Percentiles rank a stretch among this genome's conserved stretches.
phyloP scores from a whole-genome alignment of 2,329 filamentous ascomycete species.

The Lizonia empirigonia region DNA sequence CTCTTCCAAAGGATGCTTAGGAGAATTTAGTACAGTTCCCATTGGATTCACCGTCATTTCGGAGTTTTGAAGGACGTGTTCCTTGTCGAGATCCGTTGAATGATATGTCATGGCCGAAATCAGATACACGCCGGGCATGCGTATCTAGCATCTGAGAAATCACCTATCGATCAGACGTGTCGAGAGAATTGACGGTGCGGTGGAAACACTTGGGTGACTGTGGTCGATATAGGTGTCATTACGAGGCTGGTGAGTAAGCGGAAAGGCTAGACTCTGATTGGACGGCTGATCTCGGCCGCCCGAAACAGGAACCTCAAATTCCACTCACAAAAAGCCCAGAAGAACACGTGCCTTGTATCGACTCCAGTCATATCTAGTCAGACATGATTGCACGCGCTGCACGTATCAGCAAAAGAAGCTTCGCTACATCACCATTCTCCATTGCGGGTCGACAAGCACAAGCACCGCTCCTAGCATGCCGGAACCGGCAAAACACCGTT shows the following conservation, averaged over 20 bases:
- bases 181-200: too few relatives aligned
- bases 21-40: too few relatives aligned
- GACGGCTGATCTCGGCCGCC: slow-evolving; percentile 29
- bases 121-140: too few relatives aligned
- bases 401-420: slow-evolving; percentile 24
- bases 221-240: neutral
- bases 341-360: slow-evolving; percentile 20
- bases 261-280: slow-evolving; percentile 22
- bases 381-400: slow-evolving; percentile 28
- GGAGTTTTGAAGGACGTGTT: too few relatives aligned
- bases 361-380: slow-evolving; percentile 11
- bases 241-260: slow-evolving; percentile 11
- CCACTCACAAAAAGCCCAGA: slow-evolving; percentile 15
- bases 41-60: too few relatives aligned
- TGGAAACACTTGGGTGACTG: too few relatives aligned
- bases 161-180: too few relatives aligned
- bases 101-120: neutral
- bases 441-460: slow-evolving; percentile 28
- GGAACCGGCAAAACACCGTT: slow-evolving; percentile 39
- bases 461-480: slow-evolving; percentile 31
- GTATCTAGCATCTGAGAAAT: too few relatives aligned
- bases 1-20: too few relatives aligned
- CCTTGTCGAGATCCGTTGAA: neutral
- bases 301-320: slow-evolving; percentile 18
- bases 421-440: slow-evolving; percentile 25